A percentile compares a stretch with the other conserved stretches of the same genome.
These are phyloP conservation scores for Fusarium sp. DNA, from an alignment of 2,329 filamentous ascomycete genomes.

Conservation along the genomic window DNA sequence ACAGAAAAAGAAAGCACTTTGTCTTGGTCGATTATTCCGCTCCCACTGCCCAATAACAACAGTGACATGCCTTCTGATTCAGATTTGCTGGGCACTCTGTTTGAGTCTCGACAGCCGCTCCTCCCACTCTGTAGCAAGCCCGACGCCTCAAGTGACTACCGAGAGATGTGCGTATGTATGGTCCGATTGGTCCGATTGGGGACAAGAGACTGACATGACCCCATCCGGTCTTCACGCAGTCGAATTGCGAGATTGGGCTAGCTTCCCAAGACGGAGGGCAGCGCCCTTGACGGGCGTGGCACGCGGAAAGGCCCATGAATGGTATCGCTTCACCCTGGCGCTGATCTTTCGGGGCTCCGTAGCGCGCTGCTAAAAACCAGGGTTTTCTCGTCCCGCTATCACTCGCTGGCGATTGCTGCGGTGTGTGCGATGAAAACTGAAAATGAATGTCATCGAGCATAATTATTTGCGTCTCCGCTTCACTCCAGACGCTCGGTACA, in stretches of 20 bases:
- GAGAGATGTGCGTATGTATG: neutral
- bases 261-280: constrained; percentile 17
- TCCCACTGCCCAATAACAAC: constrained; percentile 10
- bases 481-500: neutral
- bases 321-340: constrained; percentile 26
- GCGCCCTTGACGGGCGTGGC: constrained; percentile 27
- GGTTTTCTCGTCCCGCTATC: constrained; percentile 8
- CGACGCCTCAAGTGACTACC: constrained; percentile 3
- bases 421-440: constrained; percentile 10
- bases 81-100: constrained; percentile 16
- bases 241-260: constrained; percentile 9
- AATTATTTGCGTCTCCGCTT: constrained; percentile 12
- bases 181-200: constrained; percentile 9
- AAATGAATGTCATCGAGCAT: neutral
- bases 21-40: constrained; percentile 8
- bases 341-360: constrained; percentile 4
- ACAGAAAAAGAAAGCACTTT: constrained; percentile 12
- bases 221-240: constrained; percentile 25
- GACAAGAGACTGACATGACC: constrained; percentile 15
- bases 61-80: constrained; percentile 22
- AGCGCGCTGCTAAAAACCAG: constrained; percentile 1
- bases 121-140: constrained; percentile 9
- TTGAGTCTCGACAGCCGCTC: constrained; percentile 10
- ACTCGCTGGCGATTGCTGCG: constrained; percentile 10
- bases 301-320: constrained; percentile 7